phyloP scores from a whole-genome alignment of 2,329 filamentous ascomycete species.

The Sclerotinia trifoliorum region DNA sequence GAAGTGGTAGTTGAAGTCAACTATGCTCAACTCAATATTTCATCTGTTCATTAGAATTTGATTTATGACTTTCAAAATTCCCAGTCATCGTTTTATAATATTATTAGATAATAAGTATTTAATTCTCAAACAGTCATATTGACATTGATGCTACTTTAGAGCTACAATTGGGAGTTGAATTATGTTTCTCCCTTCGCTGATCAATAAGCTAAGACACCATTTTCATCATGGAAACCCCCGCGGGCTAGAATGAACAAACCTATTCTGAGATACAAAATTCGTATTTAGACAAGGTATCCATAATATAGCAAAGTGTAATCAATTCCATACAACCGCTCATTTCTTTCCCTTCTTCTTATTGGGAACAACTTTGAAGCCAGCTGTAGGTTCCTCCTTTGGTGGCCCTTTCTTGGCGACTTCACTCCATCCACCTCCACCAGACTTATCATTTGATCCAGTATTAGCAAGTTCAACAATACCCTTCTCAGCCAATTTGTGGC shows the following conservation, averaged over 20 bases:
- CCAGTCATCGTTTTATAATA: neutral
- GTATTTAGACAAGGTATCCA: slow-evolving; percentile 30
- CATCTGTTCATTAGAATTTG: neutral
- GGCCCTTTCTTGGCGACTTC: slow-evolving; percentile 94
- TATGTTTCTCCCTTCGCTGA: neutral
- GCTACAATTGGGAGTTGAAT: neutral
- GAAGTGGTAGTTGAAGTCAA: slow-evolving; percentile 9
- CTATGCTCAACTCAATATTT: neutral
- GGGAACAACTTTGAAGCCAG: slow-evolving; percentile 83
- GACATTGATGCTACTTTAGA: neutral
- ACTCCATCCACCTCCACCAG: slow-evolving; percentile 86
- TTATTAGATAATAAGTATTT: neutral
- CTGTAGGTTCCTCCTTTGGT: slow-evolving; percentile 44
- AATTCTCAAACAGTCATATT: neutral
- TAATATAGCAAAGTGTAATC: slow-evolving; percentile 30
- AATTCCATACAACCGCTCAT: slow-evolving; percentile 42
- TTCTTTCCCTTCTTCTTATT: slow-evolving; percentile 90
- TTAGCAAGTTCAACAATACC: slow-evolving; percentile 72
- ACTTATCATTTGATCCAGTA: slow-evolving; percentile 50
- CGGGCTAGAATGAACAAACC: neutral
- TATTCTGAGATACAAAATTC: slow-evolving; percentile 23
- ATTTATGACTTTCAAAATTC: neutral
- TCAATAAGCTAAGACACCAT: neutral
- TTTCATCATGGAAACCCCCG: neutral
- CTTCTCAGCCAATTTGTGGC: slow-evolving; percentile 90